A percentile compares a stretch with the other conserved stretches of the same genome.
phyloP scores from a whole-genome alignment of 2,329 filamentous ascomycete species.

The Apiospora pterosperma region DNA sequence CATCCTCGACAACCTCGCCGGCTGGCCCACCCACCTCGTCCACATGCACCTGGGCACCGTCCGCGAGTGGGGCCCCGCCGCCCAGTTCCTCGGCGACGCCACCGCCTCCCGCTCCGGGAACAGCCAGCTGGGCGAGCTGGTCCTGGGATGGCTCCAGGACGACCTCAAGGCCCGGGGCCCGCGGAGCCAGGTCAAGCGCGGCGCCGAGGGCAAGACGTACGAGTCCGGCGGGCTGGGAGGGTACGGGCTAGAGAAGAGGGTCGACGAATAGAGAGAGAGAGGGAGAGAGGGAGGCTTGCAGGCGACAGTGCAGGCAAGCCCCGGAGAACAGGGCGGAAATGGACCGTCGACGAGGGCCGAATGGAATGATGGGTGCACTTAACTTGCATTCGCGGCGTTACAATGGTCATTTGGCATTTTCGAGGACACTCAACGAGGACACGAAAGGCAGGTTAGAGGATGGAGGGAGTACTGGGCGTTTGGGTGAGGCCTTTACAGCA shows the following conservation, averaged over 20 bases:
- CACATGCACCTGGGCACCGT: conserved; percentile 91
- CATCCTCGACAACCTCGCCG: conserved; percentile 90
- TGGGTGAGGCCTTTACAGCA: not conserved
- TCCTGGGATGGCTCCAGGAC: conserved; percentile 80
- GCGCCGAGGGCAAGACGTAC: conserved; percentile 64
- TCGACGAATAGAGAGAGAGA: conserved; percentile 2
- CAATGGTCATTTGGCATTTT: not conserved
- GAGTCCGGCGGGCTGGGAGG: conserved; percentile 49
- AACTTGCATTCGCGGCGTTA: conserved; percentile 15
- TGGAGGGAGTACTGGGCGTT: conserved; percentile 2
- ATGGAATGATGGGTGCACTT: conserved; percentile 14
- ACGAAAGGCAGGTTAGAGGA: conserved; percentile 1
- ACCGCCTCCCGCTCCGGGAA: conserved; percentile 57
- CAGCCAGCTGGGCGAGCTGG: conserved; percentile 80
- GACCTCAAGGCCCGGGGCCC: conserved; percentile 80
- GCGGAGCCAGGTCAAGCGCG: conserved; percentile 54
- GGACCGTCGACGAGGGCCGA: conserved; percentile 6
- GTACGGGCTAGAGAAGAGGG: conserved; percentile 53
- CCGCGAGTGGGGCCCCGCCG: conserved; percentile 79
- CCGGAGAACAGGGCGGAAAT: not conserved
- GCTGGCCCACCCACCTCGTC: conserved; percentile 92
- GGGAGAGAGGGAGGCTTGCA: not conserved
- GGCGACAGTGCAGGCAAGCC: no score
- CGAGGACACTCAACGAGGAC: not conserved
- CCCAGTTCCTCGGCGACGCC: conserved; percentile 60